Evolutionary conservation across 768 basidiomycete species (phyloP), one percentile per base, ranked within the genome.

Genomic region (Podaxis sp.): DNA sequence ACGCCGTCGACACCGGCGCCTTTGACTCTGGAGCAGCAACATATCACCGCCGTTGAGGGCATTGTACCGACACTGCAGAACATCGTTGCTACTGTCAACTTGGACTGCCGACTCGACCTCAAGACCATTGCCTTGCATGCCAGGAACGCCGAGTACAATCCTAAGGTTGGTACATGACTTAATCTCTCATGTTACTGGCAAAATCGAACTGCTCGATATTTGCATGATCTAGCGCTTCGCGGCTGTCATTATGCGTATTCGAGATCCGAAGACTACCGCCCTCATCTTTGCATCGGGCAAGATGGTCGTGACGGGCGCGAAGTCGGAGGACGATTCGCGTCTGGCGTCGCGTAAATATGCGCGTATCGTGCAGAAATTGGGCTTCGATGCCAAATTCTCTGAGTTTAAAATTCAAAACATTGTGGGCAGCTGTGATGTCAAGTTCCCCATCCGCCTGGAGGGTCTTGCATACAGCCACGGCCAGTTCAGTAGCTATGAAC

Each of bases 391-490:
- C 70, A 98, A 98, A 79, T 99, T 99, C 76, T 94, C 93, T 44
- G 96, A 99, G 76, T 99, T 99, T 82, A 99, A 99, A 80, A 99
- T 99, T 56, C 96, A 99, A 82, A 99, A 99, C 76, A 99, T 99
- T 53, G 97, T 99, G 37, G 96, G 96, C 51, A 91, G 88, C 72
- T 98, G 96, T 76, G 96, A 99, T 73, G 96, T 98, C 72, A 96
- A 96, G 80, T 99, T 99, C 80, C 96, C 97, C 65, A 99, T 99
- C 72, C 87, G 97, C 65, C 80, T 99, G 71, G 97, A 99, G 79
- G 97, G 97, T 57, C 83, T 99, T 65, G 96, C 96, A 2, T 99
- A 96, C 80, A 90, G 89, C 69, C 97, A 99, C 85, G 96, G 96
- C 71, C 91, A 95, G 79, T 97, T 98, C 82, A 94, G 93, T 77